A percentile compares a stretch with the other conserved stretches of the same genome.
These are phyloP conservation scores for Blastobotrys illinoisensis DNA, from an alignment of 1,139 yeast species.

Conservation along the genomic window DNA sequence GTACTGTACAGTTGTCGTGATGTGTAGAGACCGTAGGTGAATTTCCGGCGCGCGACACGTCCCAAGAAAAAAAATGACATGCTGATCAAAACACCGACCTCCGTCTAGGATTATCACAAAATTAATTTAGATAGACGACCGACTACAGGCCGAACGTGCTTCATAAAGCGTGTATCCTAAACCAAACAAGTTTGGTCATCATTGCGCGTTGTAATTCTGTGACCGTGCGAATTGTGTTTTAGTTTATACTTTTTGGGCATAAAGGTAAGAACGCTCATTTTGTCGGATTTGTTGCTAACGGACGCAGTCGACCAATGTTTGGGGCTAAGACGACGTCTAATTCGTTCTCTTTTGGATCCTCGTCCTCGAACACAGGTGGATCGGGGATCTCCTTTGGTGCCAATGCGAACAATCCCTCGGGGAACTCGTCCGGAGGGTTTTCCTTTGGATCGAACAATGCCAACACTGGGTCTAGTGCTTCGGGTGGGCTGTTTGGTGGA, in stretches of 20 bases:
- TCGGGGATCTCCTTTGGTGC: slow-evolving; percentile 5
- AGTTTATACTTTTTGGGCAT: neutral
- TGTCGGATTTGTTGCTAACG: neutral
- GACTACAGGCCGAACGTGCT: neutral
- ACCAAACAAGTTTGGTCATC: neutral
- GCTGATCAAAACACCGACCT: neutral
- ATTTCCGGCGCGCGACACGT: neutral
- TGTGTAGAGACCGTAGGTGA: too few relatives aligned
- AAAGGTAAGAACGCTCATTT: neutral
- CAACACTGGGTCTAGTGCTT: slow-evolving; percentile 3
- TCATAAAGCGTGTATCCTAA: neutral
- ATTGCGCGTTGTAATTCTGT: neutral
- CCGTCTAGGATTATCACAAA: neutral
- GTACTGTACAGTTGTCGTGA: too few relatives aligned
- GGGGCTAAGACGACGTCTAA: neutral
- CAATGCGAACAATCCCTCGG: neutral
- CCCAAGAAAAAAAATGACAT: neutral
- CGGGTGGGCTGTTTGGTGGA: slow-evolving; percentile 22
- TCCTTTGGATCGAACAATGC: slow-evolving; percentile 5
- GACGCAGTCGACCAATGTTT: neutral
- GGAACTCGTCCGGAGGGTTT: slow-evolving; percentile 4
- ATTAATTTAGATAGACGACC: neutral
- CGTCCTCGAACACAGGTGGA: slow-evolving; percentile 1
- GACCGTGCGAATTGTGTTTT: neutral
- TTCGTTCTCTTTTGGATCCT: neutral